Conservation (phyloP, 148 eudicot genomes). For the Camellia lanceoleosa region DNA sequence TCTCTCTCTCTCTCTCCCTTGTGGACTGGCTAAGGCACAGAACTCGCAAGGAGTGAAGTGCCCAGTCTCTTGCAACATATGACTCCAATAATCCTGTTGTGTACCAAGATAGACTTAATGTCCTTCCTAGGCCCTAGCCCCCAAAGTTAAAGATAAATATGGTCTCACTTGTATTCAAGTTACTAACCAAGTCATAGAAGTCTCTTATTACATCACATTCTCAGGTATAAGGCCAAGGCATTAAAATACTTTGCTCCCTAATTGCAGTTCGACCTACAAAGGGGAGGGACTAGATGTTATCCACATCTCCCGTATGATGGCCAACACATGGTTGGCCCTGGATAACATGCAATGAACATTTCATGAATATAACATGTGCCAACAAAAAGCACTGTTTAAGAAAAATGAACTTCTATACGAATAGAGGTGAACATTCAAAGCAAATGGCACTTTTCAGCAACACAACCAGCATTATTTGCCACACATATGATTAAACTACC, state of each 20-base stretch:
- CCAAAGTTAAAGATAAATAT: too few species aligned
- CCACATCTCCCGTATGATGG: conserved; percentile 1
- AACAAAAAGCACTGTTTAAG: neutral
- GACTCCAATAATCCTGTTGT: too few species aligned
- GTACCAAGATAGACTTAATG: too few species aligned
- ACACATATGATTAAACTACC: neutral
- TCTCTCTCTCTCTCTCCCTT: too few species aligned
- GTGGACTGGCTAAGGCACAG: too few species aligned
- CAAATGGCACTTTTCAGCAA: neutral
- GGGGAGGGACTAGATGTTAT: neutral
- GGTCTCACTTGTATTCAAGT: neutral
- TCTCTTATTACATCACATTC: neutral
- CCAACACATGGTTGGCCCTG: neutral
- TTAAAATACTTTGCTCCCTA: neutral
- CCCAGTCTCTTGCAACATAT: too few species aligned
- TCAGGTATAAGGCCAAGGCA: neutral
- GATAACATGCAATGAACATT: neutral
- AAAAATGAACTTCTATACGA: neutral
- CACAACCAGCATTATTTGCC: neutral
- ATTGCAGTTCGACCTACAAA: neutral
- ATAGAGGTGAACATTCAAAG: neutral
- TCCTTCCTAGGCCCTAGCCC: too few species aligned
- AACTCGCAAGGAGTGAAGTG: too few species aligned
- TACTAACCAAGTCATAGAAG: neutral
- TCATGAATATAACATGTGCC: neutral